Evolutionary conservation across 164 flowering plant species (phyloP), one percentile per base, ranked within the genome.

Genomic region (Magnolia officinalis): DNA sequence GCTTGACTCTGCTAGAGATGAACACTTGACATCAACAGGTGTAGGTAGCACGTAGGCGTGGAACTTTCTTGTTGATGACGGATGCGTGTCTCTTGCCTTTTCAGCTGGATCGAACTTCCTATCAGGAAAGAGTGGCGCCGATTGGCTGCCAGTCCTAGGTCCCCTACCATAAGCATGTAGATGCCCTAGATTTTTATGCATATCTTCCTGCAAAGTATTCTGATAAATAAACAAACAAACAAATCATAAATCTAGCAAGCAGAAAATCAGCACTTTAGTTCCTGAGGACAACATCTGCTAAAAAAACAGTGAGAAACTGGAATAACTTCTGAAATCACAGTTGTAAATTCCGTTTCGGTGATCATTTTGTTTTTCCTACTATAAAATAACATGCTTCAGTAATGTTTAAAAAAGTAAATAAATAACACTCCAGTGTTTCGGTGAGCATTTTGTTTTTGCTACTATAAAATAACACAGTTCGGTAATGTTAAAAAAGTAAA

Each of bases 21-120:
- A 76, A 77, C 80, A 76, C 79, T 86, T 95, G 59, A 91, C 78
- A 83, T 88, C 91, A 70, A 50, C 76, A 65, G 98, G 98, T 13
- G 93, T 95, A 55, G 98, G 98, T 4, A 95, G 81, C 29, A 86
- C 96, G 80, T 95, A 95, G 0, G 98, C 78, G 75, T 82, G 84
- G 71, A 87, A 85, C 81, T 88, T 95, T 72, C 87, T 77, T 55
- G 93, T 67, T 6, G 87, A 78, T 71, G 88, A 86, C 52, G 87
- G 87, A 29, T 73, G 84, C 78, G 80, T 49, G 50, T 84, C 89
- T 67, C 71, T 77, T 20, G 79, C 52, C 72, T 75, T 83, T 69
- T 88, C 94, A 31, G 83, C 74, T 73, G 87, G 72, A 79, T 89
- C 92, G 24, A 61, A 75, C 78, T 82, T 89, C 67, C 84, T 88